Percentiles rank a stretch among this genome's conserved stretches.
Evolutionary conservation across 495 filamentous ascomycete genomes (phyloP).

Genomic region (Aspergillus wentii): DNA sequence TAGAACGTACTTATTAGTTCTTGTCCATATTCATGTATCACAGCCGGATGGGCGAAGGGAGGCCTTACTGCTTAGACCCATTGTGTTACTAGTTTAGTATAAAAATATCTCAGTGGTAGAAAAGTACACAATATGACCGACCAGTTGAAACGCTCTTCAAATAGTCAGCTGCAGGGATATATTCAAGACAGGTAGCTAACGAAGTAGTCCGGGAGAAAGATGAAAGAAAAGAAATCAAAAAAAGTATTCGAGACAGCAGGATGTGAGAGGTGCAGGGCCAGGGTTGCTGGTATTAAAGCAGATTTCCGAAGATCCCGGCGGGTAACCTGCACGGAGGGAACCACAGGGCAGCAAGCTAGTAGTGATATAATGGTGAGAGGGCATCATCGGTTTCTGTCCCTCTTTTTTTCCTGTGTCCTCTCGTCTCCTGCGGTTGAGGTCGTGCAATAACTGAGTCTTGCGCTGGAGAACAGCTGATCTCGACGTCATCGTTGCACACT

Average conservation of each 20-base stretch:
- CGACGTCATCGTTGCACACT: slow-evolving; percentile 30
- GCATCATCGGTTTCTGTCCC: slow-evolving; percentile 15
- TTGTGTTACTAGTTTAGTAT: background rate
- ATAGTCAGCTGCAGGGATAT: background rate
- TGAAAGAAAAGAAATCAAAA: background rate
- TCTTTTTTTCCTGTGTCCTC: background rate
- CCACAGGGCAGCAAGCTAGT: slow-evolving; percentile 4
- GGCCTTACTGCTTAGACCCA: slow-evolving; percentile 29
- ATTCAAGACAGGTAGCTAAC: background rate
- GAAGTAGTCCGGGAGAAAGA: background rate
- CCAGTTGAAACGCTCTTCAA: background rate
- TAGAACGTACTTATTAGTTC: background rate
- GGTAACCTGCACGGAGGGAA: background rate
- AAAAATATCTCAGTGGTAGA: background rate
- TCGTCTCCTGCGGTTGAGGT: background rate
- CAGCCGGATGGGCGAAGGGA: no score
- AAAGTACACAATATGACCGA: background rate
- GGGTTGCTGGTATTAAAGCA: slow-evolving; percentile 14
- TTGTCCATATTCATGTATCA: background rate
- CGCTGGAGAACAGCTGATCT: no score
- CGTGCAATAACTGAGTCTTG: background rate
- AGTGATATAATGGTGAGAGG: slow-evolving; percentile 25
- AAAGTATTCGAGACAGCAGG: slow-evolving; percentile 1
- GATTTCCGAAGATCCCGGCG: slow-evolving; percentile 18
- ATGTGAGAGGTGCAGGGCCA: slow-evolving; percentile 2